Base-by-base conservation (phyloP, 139 green algal species). In the Micractinium sp. region DNA sequence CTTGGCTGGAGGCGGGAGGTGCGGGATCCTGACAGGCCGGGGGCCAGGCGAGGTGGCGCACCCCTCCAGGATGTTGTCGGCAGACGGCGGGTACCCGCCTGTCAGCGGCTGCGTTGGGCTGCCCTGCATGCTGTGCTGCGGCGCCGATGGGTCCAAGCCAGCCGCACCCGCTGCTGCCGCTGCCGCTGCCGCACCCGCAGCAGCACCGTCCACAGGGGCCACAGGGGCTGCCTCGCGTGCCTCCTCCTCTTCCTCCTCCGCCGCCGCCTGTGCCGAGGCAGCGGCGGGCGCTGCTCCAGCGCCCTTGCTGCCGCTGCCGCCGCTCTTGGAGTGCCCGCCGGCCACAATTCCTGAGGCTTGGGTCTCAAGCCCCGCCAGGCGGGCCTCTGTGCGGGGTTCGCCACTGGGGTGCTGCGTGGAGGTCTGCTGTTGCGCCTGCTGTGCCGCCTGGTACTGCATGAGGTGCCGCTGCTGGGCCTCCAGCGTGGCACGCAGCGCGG, bases 31-130 rank as follows among this genome's bases (percentile, higher is more conserved):
- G 47, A 61, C 1, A 2, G 66, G 63, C 36, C 35, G 41, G 35
- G 61, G 82, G 14, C 82, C 82, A 31, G 82, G 82, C 5, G 82
- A 87, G 36, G 63, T 87, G 63, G 36, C 63, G 63, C 71, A 63
- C 14, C 23, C 82, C 82, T 87, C 61, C 22, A 31, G 18, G 2
- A 23, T 79, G 47, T 56, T 33, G 16, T 41, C 16, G 13, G 74
- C 74, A 29, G n/a, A 22, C 33, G 25, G 36, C 38, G 31, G 38
- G 23, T 25, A 22, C 36, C 71, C 23, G 22, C 1, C 38, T 35
- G 38, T 39, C 76, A n/a, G 22, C 7, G 23, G 76, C 38, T 56
- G 22, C 22, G n/a, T 41, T 31, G 53, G 80, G n/a, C 53, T 85
- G 80, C 53, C 53, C n/a, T 85, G 80, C n/a, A 15, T 22, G 53